Conservation (phyloP, 2,329 filamentous ascomycete species). For the Colletotrichum higginsianum region DNA sequence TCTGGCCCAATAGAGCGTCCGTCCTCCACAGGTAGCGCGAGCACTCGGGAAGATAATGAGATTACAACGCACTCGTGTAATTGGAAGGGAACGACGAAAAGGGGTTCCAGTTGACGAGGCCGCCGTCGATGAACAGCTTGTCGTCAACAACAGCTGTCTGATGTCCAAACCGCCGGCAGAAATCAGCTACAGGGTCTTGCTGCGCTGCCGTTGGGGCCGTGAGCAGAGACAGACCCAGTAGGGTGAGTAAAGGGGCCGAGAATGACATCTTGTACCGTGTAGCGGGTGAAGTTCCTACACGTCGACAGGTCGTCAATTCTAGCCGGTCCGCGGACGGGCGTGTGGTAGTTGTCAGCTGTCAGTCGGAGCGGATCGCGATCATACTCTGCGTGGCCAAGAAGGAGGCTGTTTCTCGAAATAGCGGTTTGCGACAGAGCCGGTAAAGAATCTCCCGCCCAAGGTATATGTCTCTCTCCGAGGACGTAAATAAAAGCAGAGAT, state of each 20-base stretch:
- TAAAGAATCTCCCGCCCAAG: neutral
- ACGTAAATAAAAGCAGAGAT: conserved; percentile 12
- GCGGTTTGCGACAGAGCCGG: neutral
- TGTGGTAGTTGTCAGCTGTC: conserved; percentile 17
- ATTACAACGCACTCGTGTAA: conserved; percentile 66
- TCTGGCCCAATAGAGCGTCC: neutral
- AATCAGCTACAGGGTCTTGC: conserved; percentile 68
- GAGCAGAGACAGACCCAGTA: conserved; percentile 28
- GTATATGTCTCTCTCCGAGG: conserved; percentile 27
- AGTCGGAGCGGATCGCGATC: neutral
- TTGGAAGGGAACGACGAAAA: conserved; percentile 64
- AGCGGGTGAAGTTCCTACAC: neutral
- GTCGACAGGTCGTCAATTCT: conserved; percentile 8
- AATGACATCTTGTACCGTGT: conserved; percentile 3
- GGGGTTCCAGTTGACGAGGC: conserved; percentile 69
- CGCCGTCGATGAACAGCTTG: conserved; percentile 75
- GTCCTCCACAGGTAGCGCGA: neutral
- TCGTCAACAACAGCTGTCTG: conserved; percentile 73
- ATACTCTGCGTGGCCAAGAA: neutral
- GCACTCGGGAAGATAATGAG: neutral
- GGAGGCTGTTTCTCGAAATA: neutral
- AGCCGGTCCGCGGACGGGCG: conserved; percentile 5
- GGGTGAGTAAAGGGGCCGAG: neutral
- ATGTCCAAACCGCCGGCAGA: conserved; percentile 70
- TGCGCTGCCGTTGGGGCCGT: conserved; percentile 49